Evolutionary conservation across 208 protist genomes (phyloP).

Genomic region (Leptomonas seymouri): DNA sequence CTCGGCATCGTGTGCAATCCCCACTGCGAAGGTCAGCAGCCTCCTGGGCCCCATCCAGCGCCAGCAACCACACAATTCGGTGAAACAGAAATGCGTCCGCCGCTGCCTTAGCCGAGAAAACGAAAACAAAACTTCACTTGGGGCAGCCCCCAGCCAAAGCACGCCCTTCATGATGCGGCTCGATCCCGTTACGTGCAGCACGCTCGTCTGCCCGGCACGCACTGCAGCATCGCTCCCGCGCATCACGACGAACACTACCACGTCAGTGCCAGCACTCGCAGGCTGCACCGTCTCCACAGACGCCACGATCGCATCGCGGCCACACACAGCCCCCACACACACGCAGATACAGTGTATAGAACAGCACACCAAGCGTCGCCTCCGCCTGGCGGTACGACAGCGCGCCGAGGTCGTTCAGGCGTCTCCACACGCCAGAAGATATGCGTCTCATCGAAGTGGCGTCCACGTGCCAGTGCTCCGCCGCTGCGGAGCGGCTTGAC

Average conservation of each 20-base stretch:
- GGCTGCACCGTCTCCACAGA: conserved; percentile 19
- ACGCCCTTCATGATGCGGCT: conserved; percentile 15
- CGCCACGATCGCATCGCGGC: conserved; percentile 6
- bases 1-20: too few relatives aligned
- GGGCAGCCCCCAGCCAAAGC: conserved; percentile 19
- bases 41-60: too few relatives aligned
- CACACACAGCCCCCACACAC: conserved; percentile 15
- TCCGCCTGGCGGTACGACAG: conserved; percentile 25
- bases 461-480: conserved; percentile 21
- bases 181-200: conserved; percentile 15
- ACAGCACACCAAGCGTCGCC: conserved; percentile 19
- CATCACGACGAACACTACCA: conserved; percentile 10
- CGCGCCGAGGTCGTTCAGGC: conserved; percentile 25
- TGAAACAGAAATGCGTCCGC: too few relatives aligned
- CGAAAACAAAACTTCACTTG: too few relatives aligned
- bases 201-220: conserved; percentile 20
- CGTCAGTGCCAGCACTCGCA: neutral
- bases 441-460: conserved; percentile 37
- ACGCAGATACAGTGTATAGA: conserved; percentile 29
- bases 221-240: conserved; percentile 13
- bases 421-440: conserved; percentile 33
- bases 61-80: too few relatives aligned
- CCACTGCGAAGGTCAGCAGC: too few relatives aligned
- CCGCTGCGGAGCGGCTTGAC: conserved; percentile 26
- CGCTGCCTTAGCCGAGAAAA: conserved; percentile 2